A percentile compares a stretch with the other conserved stretches of the same genome.
phyloP scores from a whole-genome alignment of 495 filamentous ascomycete genomes.

The Lasiosphaeria ovina region DNA sequence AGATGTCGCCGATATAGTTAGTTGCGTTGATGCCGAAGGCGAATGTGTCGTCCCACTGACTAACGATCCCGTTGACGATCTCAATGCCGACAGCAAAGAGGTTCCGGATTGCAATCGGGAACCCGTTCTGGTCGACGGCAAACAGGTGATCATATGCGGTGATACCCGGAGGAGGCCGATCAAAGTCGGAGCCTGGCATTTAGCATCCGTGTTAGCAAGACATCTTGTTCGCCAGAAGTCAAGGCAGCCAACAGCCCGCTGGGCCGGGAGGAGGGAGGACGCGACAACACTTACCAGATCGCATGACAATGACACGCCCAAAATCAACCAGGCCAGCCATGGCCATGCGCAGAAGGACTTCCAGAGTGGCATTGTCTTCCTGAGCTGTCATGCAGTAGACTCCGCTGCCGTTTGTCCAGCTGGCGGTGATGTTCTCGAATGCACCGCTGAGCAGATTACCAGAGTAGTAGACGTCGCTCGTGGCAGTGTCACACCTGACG shows the following conservation, averaged over 20 bases:
- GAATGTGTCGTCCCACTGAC: constrained; percentile 59
- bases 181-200: constrained; percentile 61
- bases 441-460: constrained; percentile 59
- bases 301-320: constrained; percentile 67
- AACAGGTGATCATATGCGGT: constrained; percentile 56
- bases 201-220: not conserved
- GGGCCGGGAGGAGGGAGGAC: too few relatives aligned
- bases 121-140: constrained; percentile 57
- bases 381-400: constrained; percentile 70
- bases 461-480: constrained; percentile 70
- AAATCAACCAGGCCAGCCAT: constrained; percentile 60
- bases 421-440: constrained; percentile 62
- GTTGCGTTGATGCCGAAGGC: constrained; percentile 54
- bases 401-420: constrained; percentile 67
- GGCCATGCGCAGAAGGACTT: constrained; percentile 62
- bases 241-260: too few relatives aligned
- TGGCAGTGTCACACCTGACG: constrained; percentile 65
- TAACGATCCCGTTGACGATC: constrained; percentile 65
- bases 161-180: constrained; percentile 60
- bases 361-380: constrained; percentile 72
- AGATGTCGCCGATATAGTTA: constrained; percentile 75
- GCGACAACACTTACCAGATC: constrained; percentile 42
- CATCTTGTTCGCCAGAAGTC: not conserved
- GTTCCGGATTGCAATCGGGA: constrained; percentile 58
- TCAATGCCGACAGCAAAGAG: constrained; percentile 65